phyloP scores from a whole-genome alignment of 805 yeast genomes.

The Saccharomycopsis babjevae region DNA sequence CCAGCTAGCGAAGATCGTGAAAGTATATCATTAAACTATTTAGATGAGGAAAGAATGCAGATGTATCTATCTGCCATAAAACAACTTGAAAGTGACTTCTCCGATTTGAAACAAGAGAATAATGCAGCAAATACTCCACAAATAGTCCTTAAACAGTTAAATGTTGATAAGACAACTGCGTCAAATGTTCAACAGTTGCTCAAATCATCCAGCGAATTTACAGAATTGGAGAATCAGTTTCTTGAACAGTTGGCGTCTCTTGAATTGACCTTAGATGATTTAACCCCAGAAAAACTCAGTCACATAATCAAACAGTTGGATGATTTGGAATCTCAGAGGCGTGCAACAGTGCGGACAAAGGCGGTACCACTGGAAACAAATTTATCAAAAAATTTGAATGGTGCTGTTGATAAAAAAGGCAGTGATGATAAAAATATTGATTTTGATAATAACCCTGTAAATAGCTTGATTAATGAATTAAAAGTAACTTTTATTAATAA shows the following conservation, averaged over 20 bases:
- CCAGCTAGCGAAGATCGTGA: constrained; percentile 17
- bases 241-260: constrained; percentile 2
- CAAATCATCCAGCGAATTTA: not conserved
- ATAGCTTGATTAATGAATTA: not conserved
- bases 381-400: not conserved
- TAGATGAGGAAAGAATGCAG: constrained; percentile 2
- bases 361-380: not conserved
- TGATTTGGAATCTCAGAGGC: not conserved
- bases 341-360: not conserved
- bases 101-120: not conserved
- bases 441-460: not conserved
- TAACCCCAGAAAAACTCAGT: constrained; percentile 9
- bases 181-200: not conserved
- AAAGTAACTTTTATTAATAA: not conserved
- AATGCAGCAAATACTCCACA: not conserved
- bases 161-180: not conserved
- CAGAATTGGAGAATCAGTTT: constrained; percentile 3
- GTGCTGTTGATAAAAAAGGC: not conserved
- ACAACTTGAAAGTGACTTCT: not conserved
- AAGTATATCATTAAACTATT: not conserved
- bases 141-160: not conserved
- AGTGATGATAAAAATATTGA: not conserved
- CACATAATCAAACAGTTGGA: not conserved
- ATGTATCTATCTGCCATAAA: constrained; percentile 5
- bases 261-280: constrained; percentile 4